Base-by-base conservation (phyloP, 1,284 basidiomycete species). In the Fomitopsis schrenkii region DNA sequence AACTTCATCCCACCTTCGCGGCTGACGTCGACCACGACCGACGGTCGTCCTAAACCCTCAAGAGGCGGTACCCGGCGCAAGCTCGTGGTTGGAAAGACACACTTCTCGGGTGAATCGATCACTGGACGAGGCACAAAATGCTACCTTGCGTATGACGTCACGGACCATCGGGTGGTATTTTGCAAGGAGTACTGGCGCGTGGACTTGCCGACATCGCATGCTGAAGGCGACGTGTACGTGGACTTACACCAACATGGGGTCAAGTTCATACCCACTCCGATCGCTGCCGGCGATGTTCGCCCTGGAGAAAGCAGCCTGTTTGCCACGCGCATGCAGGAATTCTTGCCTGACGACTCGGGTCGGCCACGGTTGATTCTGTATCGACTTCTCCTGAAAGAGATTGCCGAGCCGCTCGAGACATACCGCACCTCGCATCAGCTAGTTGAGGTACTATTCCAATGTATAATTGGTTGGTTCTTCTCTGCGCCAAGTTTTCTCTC, bases 171-270 rank as follows among this genome's bases (percentile, higher is more conserved):
- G 10, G 50, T 58, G 2, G 54, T 59, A 2, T 46, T 59, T 9
- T 52, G 62, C 15, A 65, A 65, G 52, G 61, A 63, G 33, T 59
- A 57, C 1, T 62, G 63, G 61, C 56, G 63, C 8, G 42, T 56
- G 19, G 42, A 30, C 19, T 44, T 33, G 17, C 12, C 15, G 2
- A 42, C 30, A 5, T n/a, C 10, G 10, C 55, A 52, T 33, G 42
- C 14, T 14, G 64, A 65, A 36, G 64, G 64, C 17, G 45, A 57
- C 9, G 56, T 58, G 3, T 14, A 63, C 12, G 14, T 15, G 10
- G 17, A 41, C 19, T 50, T 59, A 14, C n/a, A 50, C 1, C 19
- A 30, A 5, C n/a, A 10, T 1, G 48, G 50, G 12, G 60, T 64
- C 0, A 40, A 15, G 6, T 50, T 59, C 42, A 41, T 65, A 5